Evolutionary conservation across 2,329 filamentous ascomycete genomes (phyloP), one percentile per base, ranked within the genome.

Genomic region (Eutypa lata): DNA sequence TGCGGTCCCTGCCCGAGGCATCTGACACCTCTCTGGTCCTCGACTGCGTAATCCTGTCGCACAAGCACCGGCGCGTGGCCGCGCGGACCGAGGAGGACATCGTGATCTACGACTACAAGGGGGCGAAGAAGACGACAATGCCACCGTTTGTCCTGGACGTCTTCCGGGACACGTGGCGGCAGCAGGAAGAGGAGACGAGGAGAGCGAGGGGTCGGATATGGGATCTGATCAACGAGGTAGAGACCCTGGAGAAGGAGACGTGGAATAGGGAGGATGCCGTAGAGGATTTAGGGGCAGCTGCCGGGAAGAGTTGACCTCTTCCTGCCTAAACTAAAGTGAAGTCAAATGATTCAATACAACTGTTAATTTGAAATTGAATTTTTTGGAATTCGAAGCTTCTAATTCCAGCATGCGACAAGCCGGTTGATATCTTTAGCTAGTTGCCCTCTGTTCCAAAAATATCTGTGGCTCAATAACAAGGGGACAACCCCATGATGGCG

Each of bases 61-160:
- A 96, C 68, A 75, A 77, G 38, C 84, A 90, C 62, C 84, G 86
- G 63, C 79, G 91, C 19, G 76, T 84, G 14, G 89, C 90, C 8
- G 91, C 91, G 3, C 76, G 86, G 43, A 88, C 88, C 52, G 76
- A 83, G 26, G 92, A 97, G 70, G 89, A 93, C 59, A 83, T 90
- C 53, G 87, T 89, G 10, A 76, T 90, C 1, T 95, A 94, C 71
- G 88, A 96, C 71, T 90, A 91, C 68, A 73, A 68, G 28, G 67
- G 71, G 24, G 80, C 73, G 10, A 76, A 73, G 65, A 89, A 87
- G 70, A 76, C 76, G 2, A 64, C 73, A 2, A 68, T 90, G 45
- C 77, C 77, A 47, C 71, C 75, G 0, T 90, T 86, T 60, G 83
- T 89, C 74, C 65, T 83, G 44, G 73, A 81, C 7, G 78, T 81